These are phyloP conservation scores for Vaccinium myrtillus DNA, from an alignment of 148 eudicot species.

Conservation along the genomic window DNA sequence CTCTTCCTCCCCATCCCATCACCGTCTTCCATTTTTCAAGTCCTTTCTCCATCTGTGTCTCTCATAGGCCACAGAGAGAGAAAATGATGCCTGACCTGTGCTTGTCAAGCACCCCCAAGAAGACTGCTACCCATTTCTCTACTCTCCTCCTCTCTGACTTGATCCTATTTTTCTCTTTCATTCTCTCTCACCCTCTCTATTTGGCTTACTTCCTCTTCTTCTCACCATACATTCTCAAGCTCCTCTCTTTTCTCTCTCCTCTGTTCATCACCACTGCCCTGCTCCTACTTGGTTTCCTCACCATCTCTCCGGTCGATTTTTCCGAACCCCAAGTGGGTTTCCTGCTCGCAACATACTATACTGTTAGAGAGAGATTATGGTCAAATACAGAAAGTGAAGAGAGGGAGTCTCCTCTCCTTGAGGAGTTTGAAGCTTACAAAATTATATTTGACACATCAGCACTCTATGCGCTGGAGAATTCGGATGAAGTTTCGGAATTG, in stretches of 20 bases:
- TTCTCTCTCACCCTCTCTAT: constrained; percentile 62
- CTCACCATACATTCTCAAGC: constrained; percentile 74
- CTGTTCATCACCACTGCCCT: constrained; percentile 61
- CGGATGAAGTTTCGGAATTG: constrained; percentile 8
- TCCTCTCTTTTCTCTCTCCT: constrained; percentile 71
- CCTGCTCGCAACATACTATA: constrained; percentile 23
- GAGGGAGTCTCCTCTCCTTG: constrained; percentile 26
- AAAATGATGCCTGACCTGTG: constrained; percentile 44
- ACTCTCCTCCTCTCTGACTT: constrained; percentile 35
- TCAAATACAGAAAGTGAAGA: constrained; percentile 21
- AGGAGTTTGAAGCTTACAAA: constrained; percentile 62
- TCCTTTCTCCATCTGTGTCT: constrained; percentile 17
- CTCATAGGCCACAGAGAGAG: constrained; percentile 3
- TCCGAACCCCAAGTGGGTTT: constrained; percentile 29
- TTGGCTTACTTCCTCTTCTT: constrained; percentile 71
- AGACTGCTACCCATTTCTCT: constrained; percentile 17
- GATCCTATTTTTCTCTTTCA: constrained; percentile 25
- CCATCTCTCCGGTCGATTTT: neutral
- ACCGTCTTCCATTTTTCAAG: constrained; percentile 24
- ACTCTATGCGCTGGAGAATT: constrained; percentile 31
- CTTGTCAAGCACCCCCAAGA: constrained; percentile 29
- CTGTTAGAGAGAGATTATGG: constrained; percentile 30
- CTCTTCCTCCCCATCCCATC: constrained; percentile 27
- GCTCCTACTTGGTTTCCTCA: constrained; percentile 39
- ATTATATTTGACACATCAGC: constrained; percentile 50